Evolutionary conservation across 345 rosid species (phyloP), one percentile per base, ranked within the genome.

Genomic region (Microthlaspi erraticum): DNA sequence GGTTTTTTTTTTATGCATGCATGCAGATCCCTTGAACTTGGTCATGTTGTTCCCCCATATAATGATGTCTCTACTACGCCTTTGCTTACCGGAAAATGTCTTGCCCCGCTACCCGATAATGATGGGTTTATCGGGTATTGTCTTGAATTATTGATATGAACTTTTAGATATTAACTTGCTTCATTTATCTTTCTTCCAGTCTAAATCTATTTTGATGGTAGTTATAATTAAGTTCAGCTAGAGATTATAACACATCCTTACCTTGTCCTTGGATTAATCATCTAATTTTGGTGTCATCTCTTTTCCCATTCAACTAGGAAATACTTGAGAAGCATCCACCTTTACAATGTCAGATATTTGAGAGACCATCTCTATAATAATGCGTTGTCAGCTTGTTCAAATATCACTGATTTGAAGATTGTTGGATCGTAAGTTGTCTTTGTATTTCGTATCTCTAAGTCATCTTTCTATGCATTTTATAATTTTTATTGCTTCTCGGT

Each of bases 371-470:
- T 11, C 5, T 36, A 18, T n/a, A 5, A 29, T 31, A 10, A 1
- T 53, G 91, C 84, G 61, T 77, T 90, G 60, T 75, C 89, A 45
- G 84, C 84, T 17, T 87, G 96, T 71, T 80, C 84, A 18, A 81
- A 84, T 67, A 82, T 90, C 38, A 76, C 82, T 38, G 96, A 90
- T 73, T 83, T 90, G 63, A 92, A 86, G 77, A 83, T 90, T 53
- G 91, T 87, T 80, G 91, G 96, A 83, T 77, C 83, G 96, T 90
- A 83, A 84, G 96, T 86, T 59, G 37, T 26, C 2, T 4, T 23
- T 23, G 29, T 23, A 23, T 2, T 23, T 23, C 2, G 3, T 23
- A 23, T 2, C 29, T 23, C 3, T 23, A 23, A 4, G 29, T 23
- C 29, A 23, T 23, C 29, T 23, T 23, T 23, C 29, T 26, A 26